Evolutionary conservation across 352 stramenopile species (phyloP).

Genomic region (Globisporangium orthogonon): DNA sequence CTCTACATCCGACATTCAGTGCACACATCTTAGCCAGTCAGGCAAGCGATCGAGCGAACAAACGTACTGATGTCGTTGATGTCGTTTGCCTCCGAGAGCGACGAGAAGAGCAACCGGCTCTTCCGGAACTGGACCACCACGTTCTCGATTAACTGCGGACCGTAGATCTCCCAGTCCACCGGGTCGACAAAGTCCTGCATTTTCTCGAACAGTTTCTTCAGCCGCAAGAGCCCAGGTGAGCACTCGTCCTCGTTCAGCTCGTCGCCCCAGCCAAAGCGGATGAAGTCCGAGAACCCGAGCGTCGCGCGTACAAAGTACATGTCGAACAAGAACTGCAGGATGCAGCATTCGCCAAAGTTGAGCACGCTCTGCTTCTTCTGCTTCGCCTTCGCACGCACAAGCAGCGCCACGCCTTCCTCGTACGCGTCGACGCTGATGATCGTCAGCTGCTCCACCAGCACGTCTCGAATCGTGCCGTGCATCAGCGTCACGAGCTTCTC

Average conservation of each 20-base stretch:
- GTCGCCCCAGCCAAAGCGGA: constrained; percentile 85
- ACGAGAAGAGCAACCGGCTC: constrained; percentile 81
- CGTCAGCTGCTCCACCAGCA: constrained; percentile 73
- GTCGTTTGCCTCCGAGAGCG: constrained; percentile 72
- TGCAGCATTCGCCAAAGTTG: constrained; percentile 82
- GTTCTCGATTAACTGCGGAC: constrained; percentile 79
- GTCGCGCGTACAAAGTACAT: constrained; percentile 87
- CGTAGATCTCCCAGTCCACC: constrained; percentile 88
- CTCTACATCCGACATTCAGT: not conserved
- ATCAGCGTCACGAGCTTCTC: constrained; percentile 50
- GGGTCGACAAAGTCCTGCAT: constrained; percentile 84
- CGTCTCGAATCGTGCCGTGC: constrained; percentile 57
- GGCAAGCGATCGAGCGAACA: not conserved
- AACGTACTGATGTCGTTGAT: constrained; percentile 83
- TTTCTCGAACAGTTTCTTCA: constrained; percentile 63
- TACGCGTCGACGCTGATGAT: constrained; percentile 71
- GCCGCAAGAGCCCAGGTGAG: constrained; percentile 38
- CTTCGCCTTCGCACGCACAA: constrained; percentile 42
- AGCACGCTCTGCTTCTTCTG: constrained; percentile 44
- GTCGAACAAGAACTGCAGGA: constrained; percentile 85
- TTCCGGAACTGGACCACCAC: constrained; percentile 84
- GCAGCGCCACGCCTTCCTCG: constrained; percentile 47
- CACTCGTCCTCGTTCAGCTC: constrained; percentile 52
- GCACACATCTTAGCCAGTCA: not conserved
- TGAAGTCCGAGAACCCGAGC: constrained; percentile 80